phyloP scores from a whole-genome alignment of 2,329 filamentous ascomycete genomes.

The Xylaria arbuscula region DNA sequence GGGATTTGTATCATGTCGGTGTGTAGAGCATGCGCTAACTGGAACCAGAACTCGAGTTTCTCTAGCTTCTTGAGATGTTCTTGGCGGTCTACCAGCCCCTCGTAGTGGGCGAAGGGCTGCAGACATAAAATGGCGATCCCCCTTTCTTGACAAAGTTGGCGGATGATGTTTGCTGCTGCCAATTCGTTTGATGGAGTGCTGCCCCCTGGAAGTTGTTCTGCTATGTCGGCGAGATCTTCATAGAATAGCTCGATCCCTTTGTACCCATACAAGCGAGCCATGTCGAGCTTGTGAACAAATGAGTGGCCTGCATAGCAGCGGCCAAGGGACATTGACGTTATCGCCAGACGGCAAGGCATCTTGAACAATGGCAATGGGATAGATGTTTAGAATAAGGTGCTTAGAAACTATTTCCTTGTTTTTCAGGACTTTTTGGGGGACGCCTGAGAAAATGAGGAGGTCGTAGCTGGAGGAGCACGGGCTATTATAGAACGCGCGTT shows the following conservation, averaged over 20 bases:
- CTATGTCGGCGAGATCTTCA: conserved; percentile 76
- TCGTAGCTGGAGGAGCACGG: conserved; percentile 10
- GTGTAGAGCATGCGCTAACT: conserved; percentile 69
- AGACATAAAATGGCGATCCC: conserved; percentile 72
- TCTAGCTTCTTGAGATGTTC: conserved; percentile 68
- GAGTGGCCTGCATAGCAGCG: conserved; percentile 75
- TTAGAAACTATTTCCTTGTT: background rate
- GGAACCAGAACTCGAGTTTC: conserved; percentile 76
- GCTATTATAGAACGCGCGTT: conserved; percentile 21
- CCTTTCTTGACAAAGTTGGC: conserved; percentile 65
- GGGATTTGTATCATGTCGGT: conserved; percentile 82
- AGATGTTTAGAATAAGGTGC: background rate
- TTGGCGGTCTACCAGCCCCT: conserved; percentile 73
- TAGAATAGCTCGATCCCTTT: conserved; percentile 80
- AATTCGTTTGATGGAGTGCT: conserved; percentile 60
- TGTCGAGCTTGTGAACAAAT: conserved; percentile 73
- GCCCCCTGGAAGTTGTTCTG: conserved; percentile 57
- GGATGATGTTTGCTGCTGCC: conserved; percentile 67
- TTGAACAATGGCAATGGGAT: conserved; percentile 32
- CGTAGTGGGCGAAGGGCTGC: conserved; percentile 83
- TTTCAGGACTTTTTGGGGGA: background rate
- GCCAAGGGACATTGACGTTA: conserved; percentile 82
- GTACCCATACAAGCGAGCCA: conserved; percentile 73
- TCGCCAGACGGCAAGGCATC: conserved; percentile 71
- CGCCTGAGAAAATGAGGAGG: background rate